Base-by-base conservation (phyloP, 352 stramenopile genomes). In the Pythium guiyangense region DNA sequence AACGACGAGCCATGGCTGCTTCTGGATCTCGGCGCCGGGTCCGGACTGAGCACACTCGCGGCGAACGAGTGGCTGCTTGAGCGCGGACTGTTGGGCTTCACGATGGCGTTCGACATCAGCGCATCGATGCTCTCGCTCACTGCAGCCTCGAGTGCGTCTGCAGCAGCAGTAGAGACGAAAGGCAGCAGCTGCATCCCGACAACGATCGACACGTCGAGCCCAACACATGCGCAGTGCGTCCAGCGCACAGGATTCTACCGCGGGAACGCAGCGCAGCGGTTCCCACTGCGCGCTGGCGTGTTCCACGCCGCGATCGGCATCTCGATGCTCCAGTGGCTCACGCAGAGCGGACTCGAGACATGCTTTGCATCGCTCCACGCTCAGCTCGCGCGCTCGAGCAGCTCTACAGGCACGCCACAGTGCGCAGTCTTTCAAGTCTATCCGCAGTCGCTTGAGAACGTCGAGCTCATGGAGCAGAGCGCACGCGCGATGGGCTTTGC, bases 271-370 rank as follows among this genome's bases (percentile, higher is more conserved):
- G 80, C 67, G 10, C 83, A 88, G 47, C 68, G 57, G 18, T 71
- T 89, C 12, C 79, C 83, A 27, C 57, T 93, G 51, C 83, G 83
- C 25, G 18, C 35, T 0, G 61, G 57, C 3, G 44, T 65, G 14
- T 75, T 88, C 26, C 57, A 84, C 49, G 66, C 65, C 34, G 79
- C 76, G 44, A 85, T 91, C 49, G 74, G 79, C 12, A 88, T 93
- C 55, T 93, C 83, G 2, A 93, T 93, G 83, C 61, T 93, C 20
- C 83, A 93, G 61, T 93, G 83, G 83, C 61, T 93, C 46, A 79
- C 77, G n/a, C 58, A 65, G 4, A 62, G 77, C 11, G 80, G 79
- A 26, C 52, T 93, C 10, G 59, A 74, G 31, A 56, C 69, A n/a
- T 93, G 79, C 52, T 88, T 89, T 51, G 63, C 51, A 31, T 86